Conservation (phyloP, 345 rosid genomes). For the Citropsis articulata region DNA sequence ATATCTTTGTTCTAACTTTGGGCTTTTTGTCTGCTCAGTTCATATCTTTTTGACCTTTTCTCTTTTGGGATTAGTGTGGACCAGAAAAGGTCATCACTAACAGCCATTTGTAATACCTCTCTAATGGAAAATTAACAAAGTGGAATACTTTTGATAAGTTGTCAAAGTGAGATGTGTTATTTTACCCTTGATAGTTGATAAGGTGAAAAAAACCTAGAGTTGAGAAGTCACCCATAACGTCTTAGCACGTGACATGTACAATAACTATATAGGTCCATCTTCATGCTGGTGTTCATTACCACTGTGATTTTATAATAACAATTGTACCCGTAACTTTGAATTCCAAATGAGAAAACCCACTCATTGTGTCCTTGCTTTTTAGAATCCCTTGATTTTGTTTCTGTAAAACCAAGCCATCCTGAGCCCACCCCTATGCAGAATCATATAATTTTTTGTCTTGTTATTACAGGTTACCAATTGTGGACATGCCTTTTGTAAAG, state of each 20-base stretch:
- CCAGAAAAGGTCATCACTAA: not conserved
- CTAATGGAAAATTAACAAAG: not conserved
- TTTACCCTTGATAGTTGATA: not conserved
- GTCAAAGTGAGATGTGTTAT: not conserved
- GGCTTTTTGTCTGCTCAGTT: not conserved
- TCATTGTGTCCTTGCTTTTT: not conserved
- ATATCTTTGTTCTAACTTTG: not conserved
- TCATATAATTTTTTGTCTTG: constrained; percentile 11
- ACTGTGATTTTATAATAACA: not conserved
- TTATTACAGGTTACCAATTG: constrained; percentile 75
- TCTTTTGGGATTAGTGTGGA: not conserved
- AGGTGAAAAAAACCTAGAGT: not conserved
- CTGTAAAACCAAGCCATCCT: not conserved
- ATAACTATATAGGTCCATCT: not conserved
- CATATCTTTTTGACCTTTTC: not conserved
- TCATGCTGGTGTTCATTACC: not conserved
- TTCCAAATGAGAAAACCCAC: not conserved
- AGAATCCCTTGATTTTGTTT: constrained; percentile 2
- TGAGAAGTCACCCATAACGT: not conserved
- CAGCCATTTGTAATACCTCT: not conserved
- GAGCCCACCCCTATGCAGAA: not conserved
- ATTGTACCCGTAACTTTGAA: not conserved
- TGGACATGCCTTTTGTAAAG: constrained; percentile 80
- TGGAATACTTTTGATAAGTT: not conserved
- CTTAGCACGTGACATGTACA: not conserved